These are phyloP conservation scores for Meripilus lineatus DNA, from an alignment of 1,284 basidiomycete species.

Conservation along the genomic window DNA sequence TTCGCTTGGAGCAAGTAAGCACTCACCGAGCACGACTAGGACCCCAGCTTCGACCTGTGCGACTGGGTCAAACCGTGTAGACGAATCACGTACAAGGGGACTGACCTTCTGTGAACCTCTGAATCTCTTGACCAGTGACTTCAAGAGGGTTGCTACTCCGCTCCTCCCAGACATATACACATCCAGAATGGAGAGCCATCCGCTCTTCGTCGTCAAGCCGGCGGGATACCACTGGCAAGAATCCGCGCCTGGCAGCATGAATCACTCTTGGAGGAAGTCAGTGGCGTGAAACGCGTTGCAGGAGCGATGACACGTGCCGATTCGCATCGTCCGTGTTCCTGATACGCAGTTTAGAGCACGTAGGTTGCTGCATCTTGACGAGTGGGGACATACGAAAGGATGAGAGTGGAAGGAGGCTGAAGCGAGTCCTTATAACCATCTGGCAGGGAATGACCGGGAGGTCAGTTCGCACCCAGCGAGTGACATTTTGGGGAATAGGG, in stretches of 20 bases:
- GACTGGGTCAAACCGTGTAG: too few relatives aligned
- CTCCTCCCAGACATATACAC: constrained; percentile 45
- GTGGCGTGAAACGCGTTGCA: constrained; percentile 6
- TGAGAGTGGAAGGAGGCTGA: too few relatives aligned
- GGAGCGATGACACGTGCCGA: neutral
- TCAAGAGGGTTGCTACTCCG: constrained; percentile 34
- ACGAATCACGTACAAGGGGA: too few relatives aligned
- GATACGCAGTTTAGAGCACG: constrained; percentile 24
- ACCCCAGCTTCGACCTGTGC: constrained; percentile 8
- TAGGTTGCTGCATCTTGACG: constrained; percentile 25
- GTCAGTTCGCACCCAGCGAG: too few relatives aligned
- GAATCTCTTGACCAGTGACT: constrained; percentile 36
- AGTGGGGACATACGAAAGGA: constrained; percentile 6
- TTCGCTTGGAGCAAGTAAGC: neutral
- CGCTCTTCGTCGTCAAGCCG: constrained; percentile 42
- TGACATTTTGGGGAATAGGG: too few relatives aligned
- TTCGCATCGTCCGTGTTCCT: constrained; percentile 31
- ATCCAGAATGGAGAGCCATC: constrained; percentile 33
- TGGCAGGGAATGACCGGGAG: too few relatives aligned
- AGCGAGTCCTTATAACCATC: too few relatives aligned
- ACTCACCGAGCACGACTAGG: constrained; percentile 9
- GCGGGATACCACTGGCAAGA: constrained; percentile 33
- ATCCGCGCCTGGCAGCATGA: constrained; percentile 28
- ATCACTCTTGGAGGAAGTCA: constrained; percentile 22
- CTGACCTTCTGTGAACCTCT: constrained; percentile 40